These are phyloP conservation scores for Metroxylon sagu DNA, from an alignment of 176 grass and related monocot species.

Conservation along the genomic window DNA sequence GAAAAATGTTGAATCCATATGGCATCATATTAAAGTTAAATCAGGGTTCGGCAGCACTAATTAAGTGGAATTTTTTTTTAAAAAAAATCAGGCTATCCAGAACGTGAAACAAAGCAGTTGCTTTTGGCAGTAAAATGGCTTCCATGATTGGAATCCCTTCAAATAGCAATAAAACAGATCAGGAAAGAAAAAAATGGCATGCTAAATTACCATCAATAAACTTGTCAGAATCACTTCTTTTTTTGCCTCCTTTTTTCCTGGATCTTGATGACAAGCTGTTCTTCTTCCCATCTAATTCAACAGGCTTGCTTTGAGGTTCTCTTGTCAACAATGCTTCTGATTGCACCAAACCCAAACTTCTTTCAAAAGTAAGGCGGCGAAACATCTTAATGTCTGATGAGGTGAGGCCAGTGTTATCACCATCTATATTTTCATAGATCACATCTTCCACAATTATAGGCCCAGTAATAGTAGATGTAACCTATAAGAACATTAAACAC, in stretches of 20 bases:
- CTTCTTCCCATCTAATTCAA: slow-evolving; percentile 33
- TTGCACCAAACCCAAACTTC: slow-evolving; percentile 88
- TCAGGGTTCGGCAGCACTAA: too few relatives aligned
- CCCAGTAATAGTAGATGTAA: slow-evolving; percentile 73
- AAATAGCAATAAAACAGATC: too few relatives aligned
- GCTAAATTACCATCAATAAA: slow-evolving; percentile 25
- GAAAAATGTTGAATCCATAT: too few relatives aligned
- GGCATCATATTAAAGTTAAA: too few relatives aligned
- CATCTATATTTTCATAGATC: slow-evolving; percentile 58
- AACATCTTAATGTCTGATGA: slow-evolving; percentile 37
- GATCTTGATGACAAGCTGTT: slow-evolving; percentile 31
- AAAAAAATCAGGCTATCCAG: too few relatives aligned
- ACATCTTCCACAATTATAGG: slow-evolving; percentile 92
- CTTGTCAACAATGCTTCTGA: slow-evolving; percentile 73
- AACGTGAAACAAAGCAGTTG: too few relatives aligned
- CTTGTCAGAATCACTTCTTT: slow-evolving; percentile 29
- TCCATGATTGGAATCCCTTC: too few relatives aligned
- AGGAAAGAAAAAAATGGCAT: not conserved
- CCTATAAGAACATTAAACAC: slow-evolving; percentile 34
- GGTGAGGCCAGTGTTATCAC: slow-evolving; percentile 20
- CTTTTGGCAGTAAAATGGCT: too few relatives aligned
- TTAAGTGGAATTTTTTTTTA: too few relatives aligned
- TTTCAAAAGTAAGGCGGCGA: slow-evolving; percentile 73
- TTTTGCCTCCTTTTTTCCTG: slow-evolving; percentile 51
- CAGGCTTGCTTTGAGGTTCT: slow-evolving; percentile 18